Evolutionary conservation across 192 early-diverging fungal genomes (phyloP).

Genomic region (Backusella tuberculispora): DNA sequence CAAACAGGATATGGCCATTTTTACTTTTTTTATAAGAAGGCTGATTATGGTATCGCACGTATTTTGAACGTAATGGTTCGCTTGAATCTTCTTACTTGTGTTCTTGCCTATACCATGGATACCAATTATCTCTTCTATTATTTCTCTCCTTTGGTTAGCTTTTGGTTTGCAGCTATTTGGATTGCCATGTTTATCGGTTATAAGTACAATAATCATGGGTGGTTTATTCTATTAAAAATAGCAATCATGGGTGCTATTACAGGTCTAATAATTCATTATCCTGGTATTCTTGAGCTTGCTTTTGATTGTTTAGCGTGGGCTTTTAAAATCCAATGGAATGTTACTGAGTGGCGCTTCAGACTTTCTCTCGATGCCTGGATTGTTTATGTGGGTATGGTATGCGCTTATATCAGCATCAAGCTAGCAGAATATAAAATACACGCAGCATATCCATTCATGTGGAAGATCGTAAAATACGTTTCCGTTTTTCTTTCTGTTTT

Average conservation of each 20-base stretch:
- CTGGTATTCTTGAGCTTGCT: conserved; percentile 44
- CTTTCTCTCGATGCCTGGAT: conserved; percentile 70
- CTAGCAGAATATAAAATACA: conserved; percentile 42
- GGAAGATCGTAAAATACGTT: conserved; percentile 43
- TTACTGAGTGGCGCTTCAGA: conserved; percentile 73
- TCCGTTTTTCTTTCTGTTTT: conserved; percentile 43
- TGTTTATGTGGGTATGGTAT: conserved; percentile 70
- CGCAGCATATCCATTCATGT: conserved; percentile 40
- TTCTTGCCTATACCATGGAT: conserved; percentile 69
- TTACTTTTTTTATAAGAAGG: conserved; percentile 71
- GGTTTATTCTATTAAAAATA: conserved; percentile 59
- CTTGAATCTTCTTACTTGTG: conserved; percentile 68
- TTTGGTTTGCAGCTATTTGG: conserved; percentile 73
- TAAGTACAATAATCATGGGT: conserved; percentile 50
- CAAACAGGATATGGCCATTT: conserved; percentile 87
- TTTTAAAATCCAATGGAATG: conserved; percentile 62
- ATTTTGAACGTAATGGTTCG: conserved; percentile 65
- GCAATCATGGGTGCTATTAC: conserved; percentile 43
- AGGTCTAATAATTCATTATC: conserved; percentile 43
- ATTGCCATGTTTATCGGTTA: conserved; percentile 63
- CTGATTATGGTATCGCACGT: conserved; percentile 66
- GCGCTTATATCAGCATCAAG: conserved; percentile 55
- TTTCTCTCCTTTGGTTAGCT: conserved; percentile 75
- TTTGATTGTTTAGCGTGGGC: conserved; percentile 50
- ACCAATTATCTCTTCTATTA: conserved; percentile 77